phyloP scores from a whole-genome alignment of 2,329 filamentous ascomycete genomes.

The Fusarium goolgardi region DNA sequence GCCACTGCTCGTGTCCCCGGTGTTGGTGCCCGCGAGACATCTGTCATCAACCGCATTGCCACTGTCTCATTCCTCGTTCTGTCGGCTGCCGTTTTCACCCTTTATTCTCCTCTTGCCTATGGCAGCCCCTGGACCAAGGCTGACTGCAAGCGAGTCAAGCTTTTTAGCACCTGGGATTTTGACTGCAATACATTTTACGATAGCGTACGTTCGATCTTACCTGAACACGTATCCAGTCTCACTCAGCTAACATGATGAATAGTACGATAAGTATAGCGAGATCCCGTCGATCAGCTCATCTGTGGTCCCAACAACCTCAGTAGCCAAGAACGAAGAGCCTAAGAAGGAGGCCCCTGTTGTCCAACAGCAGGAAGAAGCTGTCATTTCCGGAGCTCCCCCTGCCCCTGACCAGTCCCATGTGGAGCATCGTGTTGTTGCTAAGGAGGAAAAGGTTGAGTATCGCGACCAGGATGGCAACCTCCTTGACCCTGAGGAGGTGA shows the following conservation, averaged over 20 bases:
- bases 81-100: slow-evolving; percentile 78
- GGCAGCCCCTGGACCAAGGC: slow-evolving; percentile 93
- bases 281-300: slow-evolving; percentile 42
- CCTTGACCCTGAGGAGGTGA: slow-evolving; percentile 84
- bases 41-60: slow-evolving; percentile 78
- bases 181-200: slow-evolving; percentile 95
- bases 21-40: slow-evolving; percentile 73
- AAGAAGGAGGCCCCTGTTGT: slow-evolving; percentile 44
- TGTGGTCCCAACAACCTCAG: slow-evolving; percentile 48
- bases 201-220: slow-evolving; percentile 73
- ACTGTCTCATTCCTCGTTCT: slow-evolving; percentile 79
- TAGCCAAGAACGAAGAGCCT: slow-evolving; percentile 41
- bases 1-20: slow-evolving; percentile 76
- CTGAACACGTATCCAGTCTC: background rate
- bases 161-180: slow-evolving; percentile 94
- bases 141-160: slow-evolving; percentile 87
- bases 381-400: slow-evolving; percentile 62
- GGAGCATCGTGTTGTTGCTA: slow-evolving; percentile 61
- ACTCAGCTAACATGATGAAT: slow-evolving; percentile 36
- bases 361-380: slow-evolving; percentile 48
- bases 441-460: slow-evolving; percentile 91
- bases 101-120: slow-evolving; percentile 92
- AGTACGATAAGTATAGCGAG: slow-evolving; percentile 63
- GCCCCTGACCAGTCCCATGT: slow-evolving; percentile 52
- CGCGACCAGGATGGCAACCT: slow-evolving; percentile 94